These are phyloP conservation scores for Gonapodya sp. DNA, from an alignment of 192 early-diverging fungal species.

Conservation along the genomic window DNA sequence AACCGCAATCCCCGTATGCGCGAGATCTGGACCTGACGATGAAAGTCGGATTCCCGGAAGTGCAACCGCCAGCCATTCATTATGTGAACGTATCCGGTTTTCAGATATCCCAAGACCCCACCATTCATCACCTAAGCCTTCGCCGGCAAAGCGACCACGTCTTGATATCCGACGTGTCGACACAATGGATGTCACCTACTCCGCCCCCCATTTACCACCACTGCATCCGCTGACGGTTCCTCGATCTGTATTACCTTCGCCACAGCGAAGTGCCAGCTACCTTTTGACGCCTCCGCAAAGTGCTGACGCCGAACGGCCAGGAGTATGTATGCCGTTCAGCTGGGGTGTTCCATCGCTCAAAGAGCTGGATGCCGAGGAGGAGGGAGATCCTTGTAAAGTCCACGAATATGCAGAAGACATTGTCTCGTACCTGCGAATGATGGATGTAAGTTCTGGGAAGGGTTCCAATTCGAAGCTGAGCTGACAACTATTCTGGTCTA, in stretches of 20 bases:
- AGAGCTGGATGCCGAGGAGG: neutral
- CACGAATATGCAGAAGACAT: neutral
- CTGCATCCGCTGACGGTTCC: neutral
- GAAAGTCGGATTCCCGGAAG: no score
- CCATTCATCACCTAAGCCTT: neutral
- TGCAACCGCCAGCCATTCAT: no score
- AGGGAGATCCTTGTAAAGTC: neutral
- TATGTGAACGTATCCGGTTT: no score
- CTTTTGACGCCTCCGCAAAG: neutral
- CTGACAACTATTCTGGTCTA: no score
- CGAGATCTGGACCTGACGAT: no score
- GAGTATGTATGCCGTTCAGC: neutral
- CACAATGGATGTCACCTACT: no score
- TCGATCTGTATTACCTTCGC: neutral
- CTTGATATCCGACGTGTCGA: neutral
- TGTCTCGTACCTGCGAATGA: neutral
- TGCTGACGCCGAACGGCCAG: neutral
- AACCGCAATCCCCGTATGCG: neutral
- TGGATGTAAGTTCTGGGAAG: neutral
- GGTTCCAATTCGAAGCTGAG: neutral
- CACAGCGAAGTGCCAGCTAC: neutral
- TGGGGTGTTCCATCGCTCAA: neutral
- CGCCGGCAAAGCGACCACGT: neutral
- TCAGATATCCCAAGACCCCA: no score
- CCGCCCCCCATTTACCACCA: no score